Evolutionary conservation across 208 protist species (phyloP).

Genomic region (Trichomonas vaginalis): DNA sequence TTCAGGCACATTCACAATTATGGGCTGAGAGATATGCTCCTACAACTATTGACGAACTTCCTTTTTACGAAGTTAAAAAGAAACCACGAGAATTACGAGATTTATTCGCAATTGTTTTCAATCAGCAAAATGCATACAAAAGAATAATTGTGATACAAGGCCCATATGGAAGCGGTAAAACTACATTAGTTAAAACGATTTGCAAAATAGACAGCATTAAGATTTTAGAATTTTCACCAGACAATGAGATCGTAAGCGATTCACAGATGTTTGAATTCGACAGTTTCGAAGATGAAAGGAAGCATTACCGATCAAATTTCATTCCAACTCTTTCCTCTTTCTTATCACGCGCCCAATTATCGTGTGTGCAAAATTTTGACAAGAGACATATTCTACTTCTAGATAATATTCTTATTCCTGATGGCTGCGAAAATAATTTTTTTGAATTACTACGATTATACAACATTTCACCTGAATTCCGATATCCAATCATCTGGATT

Average conservation of each 20-base stretch:
- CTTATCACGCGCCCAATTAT: background rate
- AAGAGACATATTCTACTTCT: background rate
- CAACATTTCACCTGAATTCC: background rate
- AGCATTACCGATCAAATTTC: background rate
- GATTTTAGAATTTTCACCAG: background rate
- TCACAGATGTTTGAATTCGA: background rate
- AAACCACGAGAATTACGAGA: background rate
- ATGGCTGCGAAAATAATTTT: background rate
- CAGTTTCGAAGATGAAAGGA: background rate
- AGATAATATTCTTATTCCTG: background rate
- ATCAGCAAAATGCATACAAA: background rate
- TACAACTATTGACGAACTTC: background rate
- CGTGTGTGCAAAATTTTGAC: background rate
- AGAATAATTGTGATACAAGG: background rate
- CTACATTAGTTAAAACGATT: background rate
- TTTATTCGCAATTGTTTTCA: background rate
- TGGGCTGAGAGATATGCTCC: background rate
- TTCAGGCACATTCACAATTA: background rate
- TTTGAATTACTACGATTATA: background rate
- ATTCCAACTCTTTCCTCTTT: background rate
- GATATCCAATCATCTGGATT: constrained; percentile 8
- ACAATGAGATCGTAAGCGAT: background rate
- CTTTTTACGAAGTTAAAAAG: background rate
- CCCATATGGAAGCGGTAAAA: background rate
- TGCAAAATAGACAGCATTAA: background rate